Percentiles rank a stretch among this genome's conserved stretches.
phyloP scores from a whole-genome alignment of 1,284 basidiomycete genomes.

The Irpex sp. region DNA sequence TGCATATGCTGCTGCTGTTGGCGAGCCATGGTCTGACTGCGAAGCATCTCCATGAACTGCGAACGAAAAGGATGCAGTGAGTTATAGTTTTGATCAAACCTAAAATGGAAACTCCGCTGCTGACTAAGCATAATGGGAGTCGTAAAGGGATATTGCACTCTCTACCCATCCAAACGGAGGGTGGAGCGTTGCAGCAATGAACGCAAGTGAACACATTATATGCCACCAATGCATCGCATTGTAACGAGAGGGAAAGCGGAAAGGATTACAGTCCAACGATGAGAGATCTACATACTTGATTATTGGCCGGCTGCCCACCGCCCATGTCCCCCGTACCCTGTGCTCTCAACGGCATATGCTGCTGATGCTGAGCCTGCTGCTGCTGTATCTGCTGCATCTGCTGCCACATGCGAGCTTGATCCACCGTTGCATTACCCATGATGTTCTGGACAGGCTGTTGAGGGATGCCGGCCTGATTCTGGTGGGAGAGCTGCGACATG shows the following conservation, averaged over 20 bases:
- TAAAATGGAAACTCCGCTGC: conserved; percentile 10
- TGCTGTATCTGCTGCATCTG: conserved; percentile 47
- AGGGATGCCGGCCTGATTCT: conserved; percentile 31
- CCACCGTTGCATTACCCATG: conserved; percentile 28
- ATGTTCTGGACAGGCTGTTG: conserved; percentile 38
- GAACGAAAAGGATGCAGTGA: conserved; percentile 10
- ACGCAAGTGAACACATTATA: background rate
- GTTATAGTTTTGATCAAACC: conserved; percentile 12
- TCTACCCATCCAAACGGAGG: background rate
- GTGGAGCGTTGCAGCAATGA: background rate
- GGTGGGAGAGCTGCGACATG: conserved; percentile 31
- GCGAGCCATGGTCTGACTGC: conserved; percentile 29
- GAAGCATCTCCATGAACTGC: conserved; percentile 49
- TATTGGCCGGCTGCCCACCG: conserved; percentile 23
- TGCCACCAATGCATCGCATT: background rate
- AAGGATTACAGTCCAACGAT: conserved; percentile 7
- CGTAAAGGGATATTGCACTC: conserved; percentile 5
- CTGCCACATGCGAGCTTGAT: conserved; percentile 53
- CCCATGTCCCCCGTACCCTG: conserved; percentile 39
- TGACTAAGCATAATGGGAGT: conserved; percentile 16
- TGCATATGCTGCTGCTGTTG: conserved; percentile 25
- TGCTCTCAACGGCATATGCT: conserved; percentile 34
- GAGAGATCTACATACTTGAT: conserved; percentile 39
- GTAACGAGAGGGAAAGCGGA: background rate
- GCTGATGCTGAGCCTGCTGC: conserved; percentile 10